Base-by-base conservation (phyloP, 2,329 filamentous ascomycete species). In the Colletotrichum caudatum region DNA sequence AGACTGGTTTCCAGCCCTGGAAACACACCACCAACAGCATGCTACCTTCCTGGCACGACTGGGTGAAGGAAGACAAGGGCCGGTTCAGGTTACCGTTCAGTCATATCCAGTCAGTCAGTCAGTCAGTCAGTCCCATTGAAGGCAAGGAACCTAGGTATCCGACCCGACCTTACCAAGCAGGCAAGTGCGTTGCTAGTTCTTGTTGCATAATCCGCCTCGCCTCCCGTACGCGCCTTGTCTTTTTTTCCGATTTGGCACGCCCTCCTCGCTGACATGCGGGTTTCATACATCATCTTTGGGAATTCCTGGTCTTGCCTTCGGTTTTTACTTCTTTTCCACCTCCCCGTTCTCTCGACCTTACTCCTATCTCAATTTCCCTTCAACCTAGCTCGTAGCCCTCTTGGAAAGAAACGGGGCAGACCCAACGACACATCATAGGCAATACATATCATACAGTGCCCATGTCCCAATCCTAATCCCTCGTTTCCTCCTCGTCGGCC, bases 191-290 rank as follows among this genome's bases (percentile, higher is more conserved):
- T 71, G 66, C 50, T 51, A 63, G 46, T 63, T 68, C 58, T 33
- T 54, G 57, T 71, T 71, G 68, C 68, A 71, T 71, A 71, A 71
- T 71, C 58, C 64, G 51, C 46, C 65, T 59, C 64, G 51, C 46
- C 65, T 59, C 50, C 60, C 26, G 46, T 54, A 71, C 69, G 59
- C 65, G 59, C 65, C 69, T 68, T 54, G 59, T 71, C 59, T 51
- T 69, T 63, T 39, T 39, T 41, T 33, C 18, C 46, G 37, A 12
- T 46, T 71, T 69, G 53, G 64, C 69, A 69, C 59, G 69, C 58
- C 66, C 54, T 63, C 66, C 65, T 69, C 39, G n/a, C 39, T 63
- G n/a, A 51, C 60, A 50, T 53, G 39, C 65, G 54, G 64, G 14
- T 46, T 58, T n/a, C 41, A 69, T 69, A 64, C 66, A 69, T 69